Base-by-base conservation (phyloP, 2,329 filamentous ascomycete species). In the Claviceps purpurea region DNA sequence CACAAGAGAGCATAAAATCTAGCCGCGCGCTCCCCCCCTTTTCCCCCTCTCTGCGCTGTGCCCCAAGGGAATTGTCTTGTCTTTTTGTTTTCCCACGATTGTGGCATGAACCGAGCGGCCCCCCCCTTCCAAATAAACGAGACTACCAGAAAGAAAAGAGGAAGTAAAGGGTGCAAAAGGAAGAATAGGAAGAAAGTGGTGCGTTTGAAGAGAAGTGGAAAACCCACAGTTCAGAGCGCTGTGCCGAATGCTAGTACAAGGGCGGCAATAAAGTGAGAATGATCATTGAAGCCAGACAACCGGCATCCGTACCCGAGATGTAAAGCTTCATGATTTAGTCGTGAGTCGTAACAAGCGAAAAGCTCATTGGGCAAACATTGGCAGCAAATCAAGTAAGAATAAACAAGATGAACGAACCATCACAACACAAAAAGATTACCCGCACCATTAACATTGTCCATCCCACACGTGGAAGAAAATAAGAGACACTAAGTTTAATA, bases 201-300 rank as follows among this genome's bases (percentile, higher is more conserved):
- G 30, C 30, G 30, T 34, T 34, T 11, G 30, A 34, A 11, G 30
- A 34, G 30, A 34, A 34, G 30, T 34, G 30, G 30, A 34, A 34
- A 34, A 50, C n/a, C 48, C 22, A 47, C 40, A 41, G 30, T 34
- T 24, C n/a, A 40, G 6, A 47, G 42, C 42, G 44, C 44, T 42
- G 44, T 8, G 18, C 22, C 44, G 42, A 22, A 50, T 46, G 34
- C 44, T 50, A 56, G 57, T 47, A 56, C 56, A 53, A 59, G 43
- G 48, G 50, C 53, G 42, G 50, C 51, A 53, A 54, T 56, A 18
- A 52, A 52, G 20, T 20, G 39, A 26, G 47, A 47, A 42, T 51
- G 44, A 42, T 51, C 44, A 47, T 51, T 42, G 4, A 47, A 47
- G 22, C 26, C 44, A 7, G 38, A 42, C 22, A 37, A 20, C 38